These are phyloP conservation scores for Diaporthe citrichinensis DNA, from an alignment of 2,329 filamentous ascomycete genomes.

Conservation along the genomic window DNA sequence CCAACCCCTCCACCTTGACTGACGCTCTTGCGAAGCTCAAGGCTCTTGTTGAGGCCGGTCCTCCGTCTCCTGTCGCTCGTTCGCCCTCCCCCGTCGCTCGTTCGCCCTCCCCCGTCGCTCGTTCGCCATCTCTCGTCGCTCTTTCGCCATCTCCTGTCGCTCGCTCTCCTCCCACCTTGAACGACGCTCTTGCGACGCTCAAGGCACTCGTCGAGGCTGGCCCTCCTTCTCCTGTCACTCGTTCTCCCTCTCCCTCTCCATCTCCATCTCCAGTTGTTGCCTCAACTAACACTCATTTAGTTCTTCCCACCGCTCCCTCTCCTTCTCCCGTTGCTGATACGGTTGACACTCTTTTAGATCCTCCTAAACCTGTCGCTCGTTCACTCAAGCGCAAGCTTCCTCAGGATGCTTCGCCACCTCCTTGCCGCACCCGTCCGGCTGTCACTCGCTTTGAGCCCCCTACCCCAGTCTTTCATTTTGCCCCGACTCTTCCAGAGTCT, in stretches of 20 bases:
- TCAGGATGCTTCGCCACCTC: conserved; percentile 27
- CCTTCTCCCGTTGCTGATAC: neutral
- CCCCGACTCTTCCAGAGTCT: conserved; percentile 5
- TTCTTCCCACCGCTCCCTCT: neutral
- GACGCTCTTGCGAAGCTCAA: conserved; percentile 22
- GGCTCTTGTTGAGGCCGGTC: neutral
- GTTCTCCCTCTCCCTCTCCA: neutral
- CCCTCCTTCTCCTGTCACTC: conserved; percentile 6
- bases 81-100: neutral
- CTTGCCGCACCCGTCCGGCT: neutral
- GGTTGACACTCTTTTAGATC: neutral
- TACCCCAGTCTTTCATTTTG: conserved; percentile 12
- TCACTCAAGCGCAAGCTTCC: conserved; percentile 34
- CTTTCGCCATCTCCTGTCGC: too few relatives aligned
- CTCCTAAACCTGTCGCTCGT: neutral
- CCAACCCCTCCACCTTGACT: neutral
- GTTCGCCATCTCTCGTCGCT: neutral
- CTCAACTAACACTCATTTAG: neutral
- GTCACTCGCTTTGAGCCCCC: conserved; percentile 31
- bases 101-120: neutral
- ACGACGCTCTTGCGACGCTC: conserved; percentile 12
- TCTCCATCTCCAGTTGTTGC: conserved; percentile 9
- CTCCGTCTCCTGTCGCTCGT: neutral
- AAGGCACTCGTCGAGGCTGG: neutral
- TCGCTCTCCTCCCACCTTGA: neutral